Evolutionary conservation across 1,284 basidiomycete genomes (phyloP).

Genomic region (Irpex sp.): DNA sequence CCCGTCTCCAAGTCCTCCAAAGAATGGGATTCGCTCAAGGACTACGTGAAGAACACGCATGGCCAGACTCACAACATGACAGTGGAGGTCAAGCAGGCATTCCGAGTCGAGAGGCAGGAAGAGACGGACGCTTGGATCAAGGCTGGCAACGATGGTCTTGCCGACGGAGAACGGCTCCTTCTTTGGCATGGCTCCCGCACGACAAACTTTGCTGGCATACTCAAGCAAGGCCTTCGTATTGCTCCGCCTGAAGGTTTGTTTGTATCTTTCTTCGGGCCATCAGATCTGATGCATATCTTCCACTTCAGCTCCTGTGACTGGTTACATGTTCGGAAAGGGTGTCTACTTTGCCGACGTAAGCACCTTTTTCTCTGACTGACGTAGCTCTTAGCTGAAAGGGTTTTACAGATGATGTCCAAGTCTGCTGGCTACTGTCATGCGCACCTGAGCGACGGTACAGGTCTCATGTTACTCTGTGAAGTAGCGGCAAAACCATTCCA

Average conservation of each 20-base stretch:
- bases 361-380: slow-evolving; percentile 2
- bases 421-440: slow-evolving; percentile 60
- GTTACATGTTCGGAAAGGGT: slow-evolving; percentile 71
- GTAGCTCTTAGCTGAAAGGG: no score
- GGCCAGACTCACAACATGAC: slow-evolving; percentile 50
- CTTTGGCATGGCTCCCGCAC: slow-evolving; percentile 67
- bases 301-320: slow-evolving; percentile 14
- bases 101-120: slow-evolving; percentile 52
- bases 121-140: slow-evolving; percentile 52
- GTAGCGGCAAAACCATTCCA: slow-evolving; percentile 55
- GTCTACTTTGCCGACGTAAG: slow-evolving; percentile 66
- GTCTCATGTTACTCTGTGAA: slow-evolving; percentile 56
- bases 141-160: slow-evolving; percentile 42
- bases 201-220: slow-evolving; percentile 65
- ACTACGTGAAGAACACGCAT: slow-evolving; percentile 54
- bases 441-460: slow-evolving; percentile 45
- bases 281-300: not conserved
- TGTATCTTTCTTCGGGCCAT: not conserved
- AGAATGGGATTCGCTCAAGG: slow-evolving; percentile 48
- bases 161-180: slow-evolving; percentile 51
- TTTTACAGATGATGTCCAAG: slow-evolving; percentile 59
- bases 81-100: slow-evolving; percentile 46
- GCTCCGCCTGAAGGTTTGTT: slow-evolving; percentile 60
- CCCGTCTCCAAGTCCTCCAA: slow-evolving; percentile 38
- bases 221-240: slow-evolving; percentile 64